phyloP scores from a whole-genome alignment of 345 rosid genomes.

The Capsella bursapastoris region DNA sequence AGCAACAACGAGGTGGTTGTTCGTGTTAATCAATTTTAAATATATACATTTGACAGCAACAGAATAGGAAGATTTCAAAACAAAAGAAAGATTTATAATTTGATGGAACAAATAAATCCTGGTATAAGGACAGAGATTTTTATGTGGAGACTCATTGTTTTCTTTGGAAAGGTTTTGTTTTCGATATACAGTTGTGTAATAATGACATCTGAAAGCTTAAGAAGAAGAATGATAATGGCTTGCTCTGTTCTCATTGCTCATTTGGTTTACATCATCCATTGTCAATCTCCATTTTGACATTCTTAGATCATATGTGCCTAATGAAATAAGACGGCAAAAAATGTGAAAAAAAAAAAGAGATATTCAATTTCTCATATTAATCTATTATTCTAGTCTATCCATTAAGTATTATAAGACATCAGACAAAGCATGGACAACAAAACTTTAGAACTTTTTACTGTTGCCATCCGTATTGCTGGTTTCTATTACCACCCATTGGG shows the following conservation, averaged over 20 bases:
- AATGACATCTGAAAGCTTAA: conserved; percentile 28
- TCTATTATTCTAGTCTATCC: not conserved
- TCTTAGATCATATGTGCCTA: not conserved
- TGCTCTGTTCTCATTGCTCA: conserved; percentile 26
- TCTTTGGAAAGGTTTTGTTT: conserved; percentile 16
- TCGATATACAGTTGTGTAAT: conserved; percentile 30
- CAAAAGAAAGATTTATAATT: conserved; percentile 21
- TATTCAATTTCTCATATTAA: conserved; percentile 6
- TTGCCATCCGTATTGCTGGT: conserved; percentile 85
- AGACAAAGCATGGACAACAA: conserved; percentile 1
- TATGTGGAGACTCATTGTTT: conserved; percentile 15
- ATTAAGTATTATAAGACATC: conserved; percentile 16
- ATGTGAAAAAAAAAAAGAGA: not conserved
- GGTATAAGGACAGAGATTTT: conserved; percentile 10
- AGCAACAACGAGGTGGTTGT: conserved; percentile 88
- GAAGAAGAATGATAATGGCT: conserved; percentile 16
- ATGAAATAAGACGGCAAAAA: not conserved
- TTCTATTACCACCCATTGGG: conserved; percentile 82
- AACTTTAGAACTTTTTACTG: conserved; percentile 43
- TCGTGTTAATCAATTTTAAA: conserved; percentile 56
- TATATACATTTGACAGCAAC: conserved; percentile 19
- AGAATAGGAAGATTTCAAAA: conserved; percentile 22
- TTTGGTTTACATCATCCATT: not conserved
- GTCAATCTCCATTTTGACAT: conserved; percentile 5
- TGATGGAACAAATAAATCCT: conserved; percentile 29